phyloP scores from a whole-genome alignment of 371 early-diverging fungal genomes.

The Lichtheimia ramosa region DNA sequence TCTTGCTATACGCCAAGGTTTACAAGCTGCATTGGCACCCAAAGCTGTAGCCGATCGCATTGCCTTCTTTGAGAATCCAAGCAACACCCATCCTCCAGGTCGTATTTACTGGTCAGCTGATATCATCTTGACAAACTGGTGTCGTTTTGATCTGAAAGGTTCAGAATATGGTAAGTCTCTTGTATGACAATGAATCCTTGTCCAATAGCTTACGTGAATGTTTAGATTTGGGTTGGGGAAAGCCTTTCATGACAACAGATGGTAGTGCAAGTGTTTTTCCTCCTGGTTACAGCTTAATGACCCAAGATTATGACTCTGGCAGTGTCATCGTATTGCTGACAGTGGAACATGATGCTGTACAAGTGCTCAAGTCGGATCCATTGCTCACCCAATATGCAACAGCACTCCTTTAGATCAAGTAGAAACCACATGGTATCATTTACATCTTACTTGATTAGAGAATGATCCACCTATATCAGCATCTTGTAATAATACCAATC shows the following conservation, averaged over 20 bases:
- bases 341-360: slow-evolving; percentile 30
- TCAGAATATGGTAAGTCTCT: slow-evolving; percentile 12
- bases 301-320: slow-evolving; percentile 27
- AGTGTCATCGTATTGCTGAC: slow-evolving; percentile 29
- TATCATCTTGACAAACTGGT: slow-evolving; percentile 46
- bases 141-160: slow-evolving; percentile 40
- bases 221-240: slow-evolving; percentile 40
- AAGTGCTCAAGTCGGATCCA: slow-evolving; percentile 24
- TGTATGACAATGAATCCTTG: too few species aligned
- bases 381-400: slow-evolving; percentile 38
- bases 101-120: slow-evolving; percentile 39
- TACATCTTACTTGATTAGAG: too few species aligned
- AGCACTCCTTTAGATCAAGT: too few species aligned
- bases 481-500: too few species aligned
- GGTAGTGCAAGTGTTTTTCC: slow-evolving; percentile 27
- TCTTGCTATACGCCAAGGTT: slow-evolving; percentile 29
- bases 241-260: slow-evolving; percentile 30
- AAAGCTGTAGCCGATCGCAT: slow-evolving; percentile 34
- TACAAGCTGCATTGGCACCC: slow-evolving; percentile 28
- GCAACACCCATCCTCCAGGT: neutral
- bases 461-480: too few species aligned
- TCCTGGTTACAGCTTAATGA: slow-evolving; percentile 38
- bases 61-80: slow-evolving; percentile 33
- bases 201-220: neutral
- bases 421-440: too few species aligned